Evolutionary conservation across 768 basidiomycete species (phyloP), one percentile per base, ranked within the genome.

Genomic region (Grammothele lineata): DNA sequence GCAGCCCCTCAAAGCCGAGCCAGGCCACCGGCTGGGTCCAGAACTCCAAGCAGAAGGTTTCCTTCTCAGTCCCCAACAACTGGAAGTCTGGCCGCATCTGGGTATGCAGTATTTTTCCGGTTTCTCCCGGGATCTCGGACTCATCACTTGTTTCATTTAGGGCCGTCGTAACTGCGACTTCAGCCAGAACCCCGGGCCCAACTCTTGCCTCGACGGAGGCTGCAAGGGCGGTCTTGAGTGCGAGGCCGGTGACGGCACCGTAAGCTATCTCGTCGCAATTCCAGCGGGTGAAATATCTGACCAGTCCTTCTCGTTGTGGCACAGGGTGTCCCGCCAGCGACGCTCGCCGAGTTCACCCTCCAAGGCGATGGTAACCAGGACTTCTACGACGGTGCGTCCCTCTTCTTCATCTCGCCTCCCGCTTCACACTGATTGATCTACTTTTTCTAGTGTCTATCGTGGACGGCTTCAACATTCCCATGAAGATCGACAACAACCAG

Each of bases 41-140:
- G 11, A 40, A 38, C 15, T 48, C 65, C 7, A 59, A 54, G 24
- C 50, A 64, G 23, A 5, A 50, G 2, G 60, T 64, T 18, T 54
- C 53, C 30, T 68, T 71, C 54, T 45, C 45, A 17, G 66, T 71
- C 18, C 68, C 68, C n/a, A 58, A 71, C 40, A 62, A 69, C 54
- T 72, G 71, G 70, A 57, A 50, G 30, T 58, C 66, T 5, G 69
- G 66, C 15, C 63, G 70, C 32, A 69, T 72, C 47, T 70, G 69
- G 69, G 58, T n/a, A n/a, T n/a, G n/a, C n/a, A n/a, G n/a, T n/a
- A n/a, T n/a, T n/a, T n/a, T n/a, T n/a, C n/a, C n/a, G n/a, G n/a
- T n/a, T n/a, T n/a, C n/a, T n/a, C n/a, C n/a, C n/a, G n/a, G n/a
- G n/a, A n/a, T n/a, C n/a, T n/a, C n/a, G n/a, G n/a, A n/a, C n/a